Evolutionary conservation across 768 basidiomycete genomes (phyloP), one percentile per base, ranked within the genome.

Genomic region (Harrya chromipes): DNA sequence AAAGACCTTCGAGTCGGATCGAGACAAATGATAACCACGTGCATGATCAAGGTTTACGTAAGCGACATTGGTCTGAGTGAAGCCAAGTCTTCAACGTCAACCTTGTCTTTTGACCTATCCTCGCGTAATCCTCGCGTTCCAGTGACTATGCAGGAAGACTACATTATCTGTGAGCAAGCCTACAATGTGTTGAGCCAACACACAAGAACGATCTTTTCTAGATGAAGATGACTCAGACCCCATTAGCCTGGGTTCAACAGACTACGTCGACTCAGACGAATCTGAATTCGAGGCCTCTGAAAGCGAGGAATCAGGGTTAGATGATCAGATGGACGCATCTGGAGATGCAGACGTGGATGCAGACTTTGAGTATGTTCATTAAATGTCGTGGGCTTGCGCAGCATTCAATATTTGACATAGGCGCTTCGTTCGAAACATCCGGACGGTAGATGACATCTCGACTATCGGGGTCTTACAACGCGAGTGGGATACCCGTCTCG

Each of bases 401-500:
- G 10, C 3, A 27, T 16, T 24, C 17, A 36, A 46, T 23, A 13
- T 35, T 33, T 46, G 40, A 8, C 40, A 27, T 54, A 89, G 87
- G 51, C 85, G 84, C 27, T 77, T 91, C 21, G 80, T 89, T 4
- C 74, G 80, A 52, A 79, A 78, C 40, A 87, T 90, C 47, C 77
- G 83, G 26, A 66, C 74, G 1, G 72, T 75, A 27, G 77, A 83
- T 46, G 75, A 72, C 14, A 64, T 70, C 6, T 70, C 75, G 2
- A 65, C 63, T 16, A 54, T 75, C 4, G 77, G 75, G 0, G 66
- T 81, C 34, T 67, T 89, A 20, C 73, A 78, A 33, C 79, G 80
- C 48, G 81, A 85, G 49, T 93, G 90, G 86, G 85, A 90, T 53
- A 79, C 87, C 33, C 78, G 73, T 46, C 78, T 86, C 38, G 80